Percentiles rank a stretch among this genome's conserved stretches.
Evolutionary conservation across 768 basidiomycete species (phyloP).

Genomic region (Sporobolomyces pararoseus): DNA sequence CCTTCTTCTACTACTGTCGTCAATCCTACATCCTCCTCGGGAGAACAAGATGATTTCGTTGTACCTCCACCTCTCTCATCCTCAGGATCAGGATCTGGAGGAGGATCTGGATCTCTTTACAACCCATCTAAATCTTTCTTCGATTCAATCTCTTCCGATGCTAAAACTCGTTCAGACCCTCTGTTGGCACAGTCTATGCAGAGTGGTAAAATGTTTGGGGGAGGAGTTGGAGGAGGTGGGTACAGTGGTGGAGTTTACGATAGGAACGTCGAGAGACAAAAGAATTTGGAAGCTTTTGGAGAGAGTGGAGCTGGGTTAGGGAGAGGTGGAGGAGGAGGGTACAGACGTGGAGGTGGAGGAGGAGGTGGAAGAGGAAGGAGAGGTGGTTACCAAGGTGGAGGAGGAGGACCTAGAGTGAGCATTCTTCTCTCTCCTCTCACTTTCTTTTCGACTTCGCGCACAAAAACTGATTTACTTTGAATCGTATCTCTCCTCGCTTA

Average conservation of each 20-base stretch:
- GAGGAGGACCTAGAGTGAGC: constrained; percentile 18
- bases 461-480: background rate
- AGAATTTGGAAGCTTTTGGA: constrained; percentile 47
- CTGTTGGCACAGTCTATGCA: background rate
- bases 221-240: constrained; percentile 28
- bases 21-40: background rate
- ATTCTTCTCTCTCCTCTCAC: too few species aligned
- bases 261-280: constrained; percentile 39
- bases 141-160: constrained; percentile 46
- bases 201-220: constrained; percentile 17
- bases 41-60: constrained; percentile 32
- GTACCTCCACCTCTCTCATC: constrained; percentile 27
- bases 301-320: constrained; percentile 29
- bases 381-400: constrained; percentile 3
- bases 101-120: constrained; percentile 44
- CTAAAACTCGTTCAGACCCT: constrained; percentile 39
- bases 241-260: constrained; percentile 40
- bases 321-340: constrained; percentile 8
- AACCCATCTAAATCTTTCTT: constrained; percentile 46
- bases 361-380: constrained; percentile 17
- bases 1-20: background rate
- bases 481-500: background rate
- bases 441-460: background rate
- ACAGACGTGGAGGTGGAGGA: constrained; percentile 29
- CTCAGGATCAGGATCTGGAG: background rate